Base-by-base conservation (phyloP, 768 basidiomycete genomes). In the Dioszegia aurantiaca region DNA sequence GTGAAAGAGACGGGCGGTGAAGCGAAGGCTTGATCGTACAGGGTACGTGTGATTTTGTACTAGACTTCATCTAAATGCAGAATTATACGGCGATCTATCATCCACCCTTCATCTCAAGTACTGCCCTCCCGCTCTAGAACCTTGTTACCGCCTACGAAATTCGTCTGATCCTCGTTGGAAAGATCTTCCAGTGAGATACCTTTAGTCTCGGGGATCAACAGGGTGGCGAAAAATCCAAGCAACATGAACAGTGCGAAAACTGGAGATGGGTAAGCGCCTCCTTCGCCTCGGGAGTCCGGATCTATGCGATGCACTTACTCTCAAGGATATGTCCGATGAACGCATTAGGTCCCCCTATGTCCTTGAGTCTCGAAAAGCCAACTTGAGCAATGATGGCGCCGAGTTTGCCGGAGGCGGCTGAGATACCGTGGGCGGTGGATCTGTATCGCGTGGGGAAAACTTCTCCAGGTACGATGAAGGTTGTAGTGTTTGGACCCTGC, bases 351-450 rank as follows among this genome's bases (percentile, higher is more conserved):
- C 72, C 76, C 40, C 75, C 74, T 42, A 75, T 76, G 56, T 74
- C 67, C 64, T 67, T 68, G 33, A 77, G 46, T 21, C 72, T 67
- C 28, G 77, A 73, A 64, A 77, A 77, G 21, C 72, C 75, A 51
- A 78, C 77, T 59, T 78, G 77, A 26, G 77, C 76, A 49, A 78
- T 58, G 59, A 78, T 76, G 44, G 77, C 77, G n/a, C 77, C 77
- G 55, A 78, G 70, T 65, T 78, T 78, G 23, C 77, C 77, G 1
- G 73, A 72, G 14, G 75, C 77, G 40, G 77, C 77, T 21, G 68
- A 70, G 21, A 69, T 61, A 53, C 67, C 77, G 69, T 78, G 77
- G 4, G 65, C 71, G 44, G 77, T 78, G 2, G 75, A 73, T 33
- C 77, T 60, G 68, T 78, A 78, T 19, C 77, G 66, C 4, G 77